A percentile compares a stretch with the other conserved stretches of the same genome.
Evolutionary conservation across 192 early-diverging fungal genomes (phyloP).

Genomic region (Pilaira anomala): DNA sequence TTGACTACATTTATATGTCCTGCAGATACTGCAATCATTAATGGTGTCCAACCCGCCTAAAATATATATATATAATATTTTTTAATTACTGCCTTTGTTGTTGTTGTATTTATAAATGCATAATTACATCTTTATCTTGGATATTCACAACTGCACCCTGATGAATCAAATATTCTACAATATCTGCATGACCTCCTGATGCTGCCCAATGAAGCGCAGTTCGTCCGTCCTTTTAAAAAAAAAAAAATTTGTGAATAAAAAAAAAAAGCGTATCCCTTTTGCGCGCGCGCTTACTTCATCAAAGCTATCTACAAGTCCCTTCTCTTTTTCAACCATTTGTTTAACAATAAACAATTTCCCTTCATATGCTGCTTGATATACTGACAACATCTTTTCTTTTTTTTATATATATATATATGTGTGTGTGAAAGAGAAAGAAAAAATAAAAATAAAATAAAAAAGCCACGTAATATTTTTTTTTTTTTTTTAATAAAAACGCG

Average conservation of each 20-base stretch:
- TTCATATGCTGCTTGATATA: constrained; percentile 34
- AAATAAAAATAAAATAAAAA: neutral
- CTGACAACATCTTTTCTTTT: constrained; percentile 1
- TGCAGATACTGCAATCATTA: constrained; percentile 55
- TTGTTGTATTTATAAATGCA: neutral
- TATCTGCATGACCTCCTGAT: constrained; percentile 64
- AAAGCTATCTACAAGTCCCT: constrained; percentile 47
- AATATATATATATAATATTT: neutral
- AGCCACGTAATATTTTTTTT: neutral
- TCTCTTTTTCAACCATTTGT: constrained; percentile 52
- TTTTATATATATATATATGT: too few relatives aligned
- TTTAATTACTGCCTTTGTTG: neutral
- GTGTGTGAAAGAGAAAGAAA: neutral
- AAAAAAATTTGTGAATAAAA: neutral
- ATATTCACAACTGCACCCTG: constrained; percentile 63
- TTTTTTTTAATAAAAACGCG: too few relatives aligned
- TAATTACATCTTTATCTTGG: constrained; percentile 55
- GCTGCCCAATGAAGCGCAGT: constrained; percentile 57
- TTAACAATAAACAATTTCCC: constrained; percentile 43
- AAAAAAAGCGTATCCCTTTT: too few relatives aligned
- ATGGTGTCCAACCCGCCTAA: constrained; percentile 54
- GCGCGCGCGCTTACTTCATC: constrained; percentile 68
- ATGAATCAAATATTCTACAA: constrained; percentile 64
- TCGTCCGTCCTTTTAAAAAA: constrained; percentile 44
- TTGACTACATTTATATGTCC: constrained; percentile 39